Evolutionary conservation across 768 basidiomycete species (phyloP).

Genomic region (Gelatoporia subvermispora): DNA sequence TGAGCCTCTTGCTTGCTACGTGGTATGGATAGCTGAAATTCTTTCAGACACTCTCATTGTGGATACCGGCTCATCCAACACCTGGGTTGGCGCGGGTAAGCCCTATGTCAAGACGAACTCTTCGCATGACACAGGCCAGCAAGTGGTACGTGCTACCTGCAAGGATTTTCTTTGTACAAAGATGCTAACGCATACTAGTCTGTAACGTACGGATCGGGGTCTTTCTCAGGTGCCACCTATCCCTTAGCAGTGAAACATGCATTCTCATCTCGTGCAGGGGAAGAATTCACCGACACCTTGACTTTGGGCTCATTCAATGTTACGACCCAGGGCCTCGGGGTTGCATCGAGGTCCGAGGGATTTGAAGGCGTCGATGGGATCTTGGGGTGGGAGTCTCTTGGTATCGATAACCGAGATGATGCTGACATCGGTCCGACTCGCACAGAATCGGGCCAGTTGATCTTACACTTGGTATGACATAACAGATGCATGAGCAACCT

Average conservation of each 20-base stretch:
- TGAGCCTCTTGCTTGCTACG: not conserved
- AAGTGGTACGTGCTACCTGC: constrained; percentile 10
- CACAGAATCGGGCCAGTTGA: constrained; percentile 52
- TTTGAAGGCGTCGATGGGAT: constrained; percentile 54
- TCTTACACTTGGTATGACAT: constrained; percentile 36
- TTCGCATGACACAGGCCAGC: constrained; percentile 14
- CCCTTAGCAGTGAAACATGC: not conserved
- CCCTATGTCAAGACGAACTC: constrained; percentile 13
- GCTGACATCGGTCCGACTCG: not conserved
- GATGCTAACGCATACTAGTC: not conserved
- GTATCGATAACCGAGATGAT: not conserved
- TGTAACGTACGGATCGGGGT: constrained; percentile 11
- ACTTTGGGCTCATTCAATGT: constrained; percentile 47
- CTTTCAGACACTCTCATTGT: constrained; percentile 14
- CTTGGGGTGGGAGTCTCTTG: constrained; percentile 39
- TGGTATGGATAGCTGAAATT: not conserved
- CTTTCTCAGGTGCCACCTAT: constrained; percentile 1
- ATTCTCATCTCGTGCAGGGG: constrained; percentile 3
- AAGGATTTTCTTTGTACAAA: not conserved
- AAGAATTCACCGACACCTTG: constrained; percentile 43
- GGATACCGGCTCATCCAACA: constrained; percentile 21
- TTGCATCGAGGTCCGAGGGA: constrained; percentile 41
- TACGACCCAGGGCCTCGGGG: constrained; percentile 56
- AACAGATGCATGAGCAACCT: constrained; percentile 6
- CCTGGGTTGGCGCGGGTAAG: constrained; percentile 19